These are phyloP conservation scores for Podospora fimiseda DNA, from an alignment of 495 filamentous ascomycete species.

Conservation along the genomic window DNA sequence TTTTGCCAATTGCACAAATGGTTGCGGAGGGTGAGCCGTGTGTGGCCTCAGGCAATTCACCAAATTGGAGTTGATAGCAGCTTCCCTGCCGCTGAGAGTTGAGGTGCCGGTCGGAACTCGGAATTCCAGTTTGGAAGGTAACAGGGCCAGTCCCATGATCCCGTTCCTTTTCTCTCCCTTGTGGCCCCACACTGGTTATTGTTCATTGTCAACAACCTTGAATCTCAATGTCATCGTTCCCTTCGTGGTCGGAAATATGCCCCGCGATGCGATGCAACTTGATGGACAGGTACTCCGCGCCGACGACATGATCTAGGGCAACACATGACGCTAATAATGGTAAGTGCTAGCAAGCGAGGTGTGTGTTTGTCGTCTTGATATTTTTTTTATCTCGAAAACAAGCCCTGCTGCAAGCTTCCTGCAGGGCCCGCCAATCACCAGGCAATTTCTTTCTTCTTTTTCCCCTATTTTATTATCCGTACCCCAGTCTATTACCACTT, in stretches of 20 bases:
- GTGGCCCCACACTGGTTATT: neutral
- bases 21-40: constrained; percentile 11
- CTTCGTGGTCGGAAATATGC: too few relatives aligned
- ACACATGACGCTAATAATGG: neutral
- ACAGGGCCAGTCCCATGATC: constrained; percentile 4
- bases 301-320: too few relatives aligned
- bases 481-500: constrained; percentile 19
- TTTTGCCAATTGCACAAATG: constrained; percentile 12
- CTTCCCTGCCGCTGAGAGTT: neutral
- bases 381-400: too few relatives aligned
- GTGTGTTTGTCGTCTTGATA: too few relatives aligned
- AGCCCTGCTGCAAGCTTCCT: constrained; percentile 4
- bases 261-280: too few relatives aligned
- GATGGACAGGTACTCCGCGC: too few relatives aligned
- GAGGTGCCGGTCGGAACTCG: too few relatives aligned
- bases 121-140: too few relatives aligned
- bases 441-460: constrained; percentile 7
- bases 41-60: constrained; percentile 9
- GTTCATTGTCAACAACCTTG: neutral
- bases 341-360: neutral
- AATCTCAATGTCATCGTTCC: neutral
- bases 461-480: constrained; percentile 12
- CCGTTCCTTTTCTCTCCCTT: too few relatives aligned
- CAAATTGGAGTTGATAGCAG: neutral
- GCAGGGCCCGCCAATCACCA: constrained; percentile 10